Evolutionary conservation across 306 rosid species (phyloP), one percentile per base, ranked within the genome.

Genomic region (Prunus fruticosa): DNA sequence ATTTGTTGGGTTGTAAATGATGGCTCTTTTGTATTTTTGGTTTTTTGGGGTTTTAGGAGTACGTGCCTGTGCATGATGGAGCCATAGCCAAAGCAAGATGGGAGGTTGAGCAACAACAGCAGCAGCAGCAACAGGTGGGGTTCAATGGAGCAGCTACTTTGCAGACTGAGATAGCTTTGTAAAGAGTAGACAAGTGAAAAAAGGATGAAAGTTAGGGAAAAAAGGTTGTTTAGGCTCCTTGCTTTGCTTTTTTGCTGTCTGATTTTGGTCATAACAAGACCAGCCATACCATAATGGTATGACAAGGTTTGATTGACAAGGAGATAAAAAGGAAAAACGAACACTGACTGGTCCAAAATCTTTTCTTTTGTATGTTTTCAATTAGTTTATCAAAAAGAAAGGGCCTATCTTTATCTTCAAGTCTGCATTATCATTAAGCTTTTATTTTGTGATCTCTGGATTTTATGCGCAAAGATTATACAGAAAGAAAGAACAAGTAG

Each of bases 31-130:
- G 30, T 9, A 16, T 65, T 46, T 51, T 49, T 41, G 30, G 15
- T 22, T 65, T 46, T 51, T 56, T 23, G 18, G 45, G 53, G 71
- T 51, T 67, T 45, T 71, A 88, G 91, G 91, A 83, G 75, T 88
- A 88, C 74, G 88, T 83, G 69, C 91, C 91, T 41, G 88, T 74
- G 41, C 91, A 85, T 77, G 86, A 85, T 77, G 89, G 88, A 64
- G 86, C 50, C 58, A 76, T 88, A 58, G 80, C 86, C 32, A 83
- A 81, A 73, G 84, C 81, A 79, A 81, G 61, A 62, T 88, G 88
- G 91, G 88, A 83, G 69, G 73, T 79, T 71, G 88, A 71, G 83
- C 82, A 78, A 15, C 83, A 76, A 50, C 78, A 73, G 66, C 71
- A 74, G 79, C 49, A 34, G 38, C 53, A 34, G 53, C 23, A 72